Base-by-base conservation (phyloP, 306 rosid species). In the Potentilla sterilis region DNA sequence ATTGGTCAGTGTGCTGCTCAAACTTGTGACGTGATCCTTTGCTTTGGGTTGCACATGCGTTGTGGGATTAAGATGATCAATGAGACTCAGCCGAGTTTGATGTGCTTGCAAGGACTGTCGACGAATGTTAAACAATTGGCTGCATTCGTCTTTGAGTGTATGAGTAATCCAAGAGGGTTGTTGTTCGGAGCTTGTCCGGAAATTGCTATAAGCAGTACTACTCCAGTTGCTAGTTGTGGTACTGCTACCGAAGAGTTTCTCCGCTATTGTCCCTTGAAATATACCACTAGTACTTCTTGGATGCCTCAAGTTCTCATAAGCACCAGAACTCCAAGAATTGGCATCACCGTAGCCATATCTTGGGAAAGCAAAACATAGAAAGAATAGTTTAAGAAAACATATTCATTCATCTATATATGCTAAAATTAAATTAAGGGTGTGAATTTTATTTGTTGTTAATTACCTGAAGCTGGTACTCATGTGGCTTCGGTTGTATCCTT, bases 401-500 rank as follows among this genome's bases (percentile, higher is more conserved):
- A 44, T 24, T 22, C 24, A 12, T 46, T 28, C 16, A 15, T 13
- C 12, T 7, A 49, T 34, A 13, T 28, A 28, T 28, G 37, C 24
- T 6, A n/a, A 32, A 18, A 62, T 9, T 11, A 22, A 10, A 41
- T 19, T 21, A 43, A 64, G 58, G 49, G 40, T 69, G 37, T 54
- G 28, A n/a, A 12, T 42, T 24, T 38, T 10, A 42, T 28, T 10
- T 67, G 16, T 42, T 38, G 4, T 57, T 6, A 54, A 11, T 52
- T 85, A 88, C 96, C 93, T 83, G 63, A 78, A 67, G 52, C 77
- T 51, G 81, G 90, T 78, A 82, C 9, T 38, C 69, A 65, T 63
- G 77, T 88, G 87, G 81, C 58, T 82, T 75, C 85, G 85, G 79
- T 81, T 83, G 69, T 82, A 87, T 46, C 90, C 93, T 87, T 90